phyloP scores from a whole-genome alignment of 257 asterid genomes.

The Solanum boliviense region DNA sequence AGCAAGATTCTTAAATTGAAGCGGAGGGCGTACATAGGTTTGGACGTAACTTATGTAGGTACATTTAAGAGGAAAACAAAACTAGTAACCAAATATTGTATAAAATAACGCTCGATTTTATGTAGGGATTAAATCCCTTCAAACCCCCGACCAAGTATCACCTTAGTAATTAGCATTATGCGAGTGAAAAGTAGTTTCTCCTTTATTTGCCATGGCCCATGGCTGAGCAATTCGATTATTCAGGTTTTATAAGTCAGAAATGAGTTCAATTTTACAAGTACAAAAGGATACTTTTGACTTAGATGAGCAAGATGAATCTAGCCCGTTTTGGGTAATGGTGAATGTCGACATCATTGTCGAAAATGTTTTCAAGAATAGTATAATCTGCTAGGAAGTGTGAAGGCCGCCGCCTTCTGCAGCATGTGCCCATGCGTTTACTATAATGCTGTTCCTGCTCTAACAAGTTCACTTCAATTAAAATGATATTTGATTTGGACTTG shows the following conservation, averaged over 20 bases:
- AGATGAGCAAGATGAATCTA: background rate
- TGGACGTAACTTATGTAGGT: background rate
- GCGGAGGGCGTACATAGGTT: background rate
- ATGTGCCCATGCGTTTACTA: background rate
- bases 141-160: background rate
- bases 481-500: background rate
- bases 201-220: background rate
- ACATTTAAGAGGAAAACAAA: background rate
- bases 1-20: background rate
- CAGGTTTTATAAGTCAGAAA: background rate
- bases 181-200: background rate
- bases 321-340: background rate
- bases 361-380: background rate
- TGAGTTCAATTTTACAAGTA: background rate
- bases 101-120: background rate
- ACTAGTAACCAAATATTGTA: background rate
- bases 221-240: background rate
- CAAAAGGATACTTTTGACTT: background rate
- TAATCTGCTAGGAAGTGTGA: background rate
- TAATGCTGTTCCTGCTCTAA: background rate
- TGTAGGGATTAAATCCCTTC: background rate
- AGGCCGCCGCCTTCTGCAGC: background rate
- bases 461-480: background rate
- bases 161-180: background rate
- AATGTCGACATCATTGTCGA: background rate